These are phyloP conservation scores for Petrea volubilis DNA, from an alignment of 257 asterid species.

Conservation along the genomic window DNA sequence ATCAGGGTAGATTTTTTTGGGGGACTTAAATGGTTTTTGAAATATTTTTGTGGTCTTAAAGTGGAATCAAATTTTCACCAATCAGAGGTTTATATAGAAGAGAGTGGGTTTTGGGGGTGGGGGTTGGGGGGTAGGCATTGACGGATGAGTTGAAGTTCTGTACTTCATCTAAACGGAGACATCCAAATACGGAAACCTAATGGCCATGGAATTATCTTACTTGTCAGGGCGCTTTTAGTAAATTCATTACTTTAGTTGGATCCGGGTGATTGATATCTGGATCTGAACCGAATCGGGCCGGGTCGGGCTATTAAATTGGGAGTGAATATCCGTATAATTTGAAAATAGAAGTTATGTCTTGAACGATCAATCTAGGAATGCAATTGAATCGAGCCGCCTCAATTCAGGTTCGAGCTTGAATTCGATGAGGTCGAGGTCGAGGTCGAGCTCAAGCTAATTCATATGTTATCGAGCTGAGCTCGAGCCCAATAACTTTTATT, in stretches of 20 bases:
- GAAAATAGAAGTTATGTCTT: no score
- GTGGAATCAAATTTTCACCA: constrained; percentile 23
- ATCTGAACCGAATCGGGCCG: no score
- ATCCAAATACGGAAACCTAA: constrained; percentile 27
- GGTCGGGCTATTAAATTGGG: no score
- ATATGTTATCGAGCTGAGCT: no score
- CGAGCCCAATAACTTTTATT: no score
- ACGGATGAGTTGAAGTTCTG: constrained; percentile 26
- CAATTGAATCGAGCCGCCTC: no score
- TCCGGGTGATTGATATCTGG: background rate
- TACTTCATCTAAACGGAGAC: no score
- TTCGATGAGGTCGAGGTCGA: no score
- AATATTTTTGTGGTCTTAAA: background rate
- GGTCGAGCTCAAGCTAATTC: no score
- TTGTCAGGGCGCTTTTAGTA: constrained; percentile 10
- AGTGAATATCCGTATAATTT: no score
- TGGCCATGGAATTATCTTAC: constrained; percentile 23
- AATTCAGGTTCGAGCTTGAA: no score
- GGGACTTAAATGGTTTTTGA: constrained; percentile 10
- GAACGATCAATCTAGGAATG: no score
- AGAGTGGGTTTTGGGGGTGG: background rate
- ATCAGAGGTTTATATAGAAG: constrained; percentile 22
- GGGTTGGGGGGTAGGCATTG: constrained; percentile 10
- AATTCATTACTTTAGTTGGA: background rate
- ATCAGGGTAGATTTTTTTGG: constrained; percentile 3